Conservation (phyloP, 768 basidiomycete genomes). For the Leccinum variicolor region DNA sequence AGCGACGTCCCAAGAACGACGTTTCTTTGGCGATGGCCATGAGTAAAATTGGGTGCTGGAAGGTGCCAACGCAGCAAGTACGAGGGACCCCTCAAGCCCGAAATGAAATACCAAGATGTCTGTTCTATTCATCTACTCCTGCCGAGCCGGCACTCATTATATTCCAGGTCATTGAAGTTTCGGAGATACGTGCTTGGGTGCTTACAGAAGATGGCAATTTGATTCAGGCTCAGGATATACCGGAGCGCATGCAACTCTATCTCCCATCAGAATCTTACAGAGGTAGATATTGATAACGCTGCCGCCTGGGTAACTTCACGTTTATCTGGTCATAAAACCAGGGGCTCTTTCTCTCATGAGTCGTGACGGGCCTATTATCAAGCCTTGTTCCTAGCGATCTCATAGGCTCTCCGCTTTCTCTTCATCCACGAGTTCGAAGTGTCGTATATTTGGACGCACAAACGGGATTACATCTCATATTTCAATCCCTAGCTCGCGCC, state of each 20-base stretch:
- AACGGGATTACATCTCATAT: too few relatives aligned
- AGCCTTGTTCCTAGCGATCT: conserved; percentile 75
- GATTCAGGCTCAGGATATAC: conserved; percentile 85
- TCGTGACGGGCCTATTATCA: conserved; percentile 61
- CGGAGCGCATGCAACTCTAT: conserved; percentile 75
- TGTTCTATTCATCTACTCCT: conserved; percentile 13
- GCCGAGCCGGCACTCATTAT: conserved; percentile 3
- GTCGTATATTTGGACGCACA: too few relatives aligned
- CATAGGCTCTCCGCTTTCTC: conserved; percentile 72
- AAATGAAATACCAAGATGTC: conserved; percentile 86
- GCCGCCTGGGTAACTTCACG: conserved; percentile 86
- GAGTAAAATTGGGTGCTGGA: conserved; percentile 94
- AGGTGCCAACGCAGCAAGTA: conserved; percentile 63
- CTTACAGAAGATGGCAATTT: conserved; percentile 92
- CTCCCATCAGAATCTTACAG: conserved; percentile 59
- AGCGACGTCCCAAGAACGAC: conserved; percentile 40
- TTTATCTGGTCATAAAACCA: conserved; percentile 65
- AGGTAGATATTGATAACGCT: conserved; percentile 73
- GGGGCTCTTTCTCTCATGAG: conserved; percentile 58
- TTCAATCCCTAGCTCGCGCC: too few relatives aligned
- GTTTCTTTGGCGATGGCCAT: conserved; percentile 91
- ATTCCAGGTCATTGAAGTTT: conserved; percentile 91
- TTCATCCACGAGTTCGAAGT: conserved; percentile 77
- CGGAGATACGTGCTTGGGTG: conserved; percentile 86
- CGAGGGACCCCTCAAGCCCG: conserved; percentile 53